Conservation (phyloP, 2,329 filamentous ascomycete species). For the Didymella keratinophila region DNA sequence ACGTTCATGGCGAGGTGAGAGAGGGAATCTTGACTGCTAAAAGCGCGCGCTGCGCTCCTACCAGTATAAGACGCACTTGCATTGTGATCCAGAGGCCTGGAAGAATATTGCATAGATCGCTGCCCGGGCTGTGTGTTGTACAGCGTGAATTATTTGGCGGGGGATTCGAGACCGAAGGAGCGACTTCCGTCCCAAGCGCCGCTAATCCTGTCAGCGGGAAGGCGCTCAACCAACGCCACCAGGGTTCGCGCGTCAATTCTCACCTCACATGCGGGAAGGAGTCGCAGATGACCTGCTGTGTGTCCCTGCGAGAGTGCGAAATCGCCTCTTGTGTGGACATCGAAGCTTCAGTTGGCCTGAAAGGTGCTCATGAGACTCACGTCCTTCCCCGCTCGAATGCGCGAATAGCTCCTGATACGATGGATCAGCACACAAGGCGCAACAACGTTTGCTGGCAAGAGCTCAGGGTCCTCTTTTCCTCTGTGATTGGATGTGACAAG, state of each 20-base stretch:
- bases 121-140: conserved; percentile 19
- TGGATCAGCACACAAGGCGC: conserved; percentile 9
- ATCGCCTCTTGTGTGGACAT: conserved; percentile 12
- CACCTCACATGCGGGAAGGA: conserved; percentile 9
- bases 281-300: conserved; percentile 19
- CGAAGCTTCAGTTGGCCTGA: neutral
- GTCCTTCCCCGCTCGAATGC: conserved; percentile 6
- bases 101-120: conserved; percentile 18
- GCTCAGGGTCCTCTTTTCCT: neutral
- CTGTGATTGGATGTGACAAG: conserved; percentile 3
- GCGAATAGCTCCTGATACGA: conserved; percentile 5
- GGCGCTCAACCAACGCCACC: conserved; percentile 2
- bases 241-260: conserved; percentile 13
- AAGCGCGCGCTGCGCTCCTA: conserved; percentile 1
- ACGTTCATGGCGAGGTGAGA: conserved; percentile 9
- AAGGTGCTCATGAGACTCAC: conserved; percentile 12
- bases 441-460: conserved; percentile 5
- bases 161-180: conserved; percentile 6
- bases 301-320: neutral
- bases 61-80: conserved; percentile 9
- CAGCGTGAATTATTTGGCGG: conserved; percentile 19
- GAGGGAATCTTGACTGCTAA: neutral
- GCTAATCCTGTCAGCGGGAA: conserved; percentile 15
- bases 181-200: conserved; percentile 11
- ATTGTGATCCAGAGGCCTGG: conserved; percentile 16